Conservation (phyloP, 192 early-diverging fungal genomes). For the Umbelopsis sp. region DNA sequence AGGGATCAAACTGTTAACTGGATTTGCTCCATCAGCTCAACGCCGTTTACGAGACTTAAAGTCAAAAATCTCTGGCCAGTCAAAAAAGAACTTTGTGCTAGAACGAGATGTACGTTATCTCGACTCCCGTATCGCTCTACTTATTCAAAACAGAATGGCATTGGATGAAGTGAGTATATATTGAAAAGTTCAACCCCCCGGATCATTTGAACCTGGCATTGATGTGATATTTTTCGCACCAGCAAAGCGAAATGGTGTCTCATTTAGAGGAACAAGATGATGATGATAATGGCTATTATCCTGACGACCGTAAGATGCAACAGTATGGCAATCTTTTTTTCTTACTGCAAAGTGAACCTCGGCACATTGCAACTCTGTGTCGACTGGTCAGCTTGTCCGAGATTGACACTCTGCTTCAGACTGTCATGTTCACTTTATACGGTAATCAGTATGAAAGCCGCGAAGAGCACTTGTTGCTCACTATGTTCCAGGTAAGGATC, state of each 20-base stretch:
- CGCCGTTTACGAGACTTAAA: conserved; percentile 85
- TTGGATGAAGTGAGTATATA: conserved; percentile 91
- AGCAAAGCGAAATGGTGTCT: conserved; percentile 80
- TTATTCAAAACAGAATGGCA: conserved; percentile 95
- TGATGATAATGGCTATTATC: conserved; percentile 48
- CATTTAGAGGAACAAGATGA: conserved; percentile 68
- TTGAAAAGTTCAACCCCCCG: too few species aligned
- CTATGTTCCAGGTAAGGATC: conserved; percentile 98
- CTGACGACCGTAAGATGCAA: conserved; percentile 81
- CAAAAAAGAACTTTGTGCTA: conserved; percentile 95
- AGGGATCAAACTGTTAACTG: not conserved
- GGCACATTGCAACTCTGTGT: conserved; percentile 86
- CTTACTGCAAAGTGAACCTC: conserved; percentile 87
- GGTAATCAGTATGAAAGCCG: conserved; percentile 96
- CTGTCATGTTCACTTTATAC: conserved; percentile 95
- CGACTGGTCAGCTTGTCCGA: conserved; percentile 83
- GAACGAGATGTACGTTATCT: conserved; percentile 94
- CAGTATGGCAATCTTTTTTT: conserved; percentile 94
- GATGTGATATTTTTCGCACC: not conserved
- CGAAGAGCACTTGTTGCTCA: conserved; percentile 93
- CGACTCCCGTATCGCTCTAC: conserved; percentile 88
- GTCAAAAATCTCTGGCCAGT: conserved; percentile 89
- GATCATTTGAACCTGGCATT: too few species aligned
- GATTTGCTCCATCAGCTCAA: conserved; percentile 64
- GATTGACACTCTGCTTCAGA: conserved; percentile 93